Percentiles rank a stretch among this genome's conserved stretches.
Evolutionary conservation across 768 basidiomycete species (phyloP).

Genomic region (Russula foetens): DNA sequence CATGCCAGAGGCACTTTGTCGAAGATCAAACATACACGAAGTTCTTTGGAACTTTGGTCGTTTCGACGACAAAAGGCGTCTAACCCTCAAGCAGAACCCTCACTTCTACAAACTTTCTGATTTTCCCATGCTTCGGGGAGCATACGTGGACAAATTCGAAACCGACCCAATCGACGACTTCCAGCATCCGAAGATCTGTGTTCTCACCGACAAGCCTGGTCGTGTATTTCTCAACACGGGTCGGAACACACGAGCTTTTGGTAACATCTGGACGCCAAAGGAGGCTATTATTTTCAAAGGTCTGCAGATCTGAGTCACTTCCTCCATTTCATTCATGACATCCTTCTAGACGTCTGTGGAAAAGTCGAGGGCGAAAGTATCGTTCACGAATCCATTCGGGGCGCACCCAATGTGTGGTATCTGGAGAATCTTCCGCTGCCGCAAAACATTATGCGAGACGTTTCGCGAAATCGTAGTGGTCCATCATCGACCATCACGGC

Average conservation of each 20-base stretch:
- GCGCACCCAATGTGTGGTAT: not conserved
- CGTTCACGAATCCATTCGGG: not conserved
- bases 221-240: not conserved
- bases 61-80: not conserved
- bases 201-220: not conserved
- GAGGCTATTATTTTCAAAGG: conserved; percentile 1
- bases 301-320: not conserved
- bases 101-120: conserved; percentile 1
- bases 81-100: conserved; percentile 7
- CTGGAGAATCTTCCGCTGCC: not conserved
- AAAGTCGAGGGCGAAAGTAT: not conserved
- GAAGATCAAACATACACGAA: not conserved
- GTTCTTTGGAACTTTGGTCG: conserved; percentile 7
- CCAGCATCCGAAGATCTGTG: not conserved
- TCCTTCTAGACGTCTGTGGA: not conserved
- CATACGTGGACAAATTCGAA: not conserved
- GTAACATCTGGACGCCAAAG: not conserved
- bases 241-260: not conserved
- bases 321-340: not conserved
- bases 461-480: not conserved
- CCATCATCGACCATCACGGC: not conserved
- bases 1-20: not conserved
- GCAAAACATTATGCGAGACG: not conserved
- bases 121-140: not conserved
- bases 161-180: not conserved